These are phyloP conservation scores for Coleophoma eucalyptorum DNA, from an alignment of 2,329 filamentous ascomycete species.

Conservation along the genomic window DNA sequence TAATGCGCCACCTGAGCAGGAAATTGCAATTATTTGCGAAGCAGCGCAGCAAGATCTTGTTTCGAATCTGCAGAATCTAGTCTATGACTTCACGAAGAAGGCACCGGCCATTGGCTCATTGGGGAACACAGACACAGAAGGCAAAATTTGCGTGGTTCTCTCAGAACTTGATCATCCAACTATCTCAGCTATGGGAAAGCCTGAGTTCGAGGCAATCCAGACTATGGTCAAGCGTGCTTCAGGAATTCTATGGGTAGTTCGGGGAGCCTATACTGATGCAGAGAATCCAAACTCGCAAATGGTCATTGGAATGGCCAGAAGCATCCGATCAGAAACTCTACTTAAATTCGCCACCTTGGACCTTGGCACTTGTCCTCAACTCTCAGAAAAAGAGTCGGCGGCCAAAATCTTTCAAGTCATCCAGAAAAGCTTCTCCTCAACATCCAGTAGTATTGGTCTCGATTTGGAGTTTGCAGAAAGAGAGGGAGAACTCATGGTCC, in stretches of 20 bases:
- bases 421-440: conserved; percentile 8
- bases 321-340: conserved; percentile 20
- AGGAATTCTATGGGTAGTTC: conserved; percentile 44
- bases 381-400: conserved; percentile 25
- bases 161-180: conserved; percentile 35
- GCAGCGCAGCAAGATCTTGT: conserved; percentile 29
- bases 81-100: conserved; percentile 29
- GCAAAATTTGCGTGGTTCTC: conserved; percentile 39
- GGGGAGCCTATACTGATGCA: conserved; percentile 33
- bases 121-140: conserved; percentile 21
- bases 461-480: conserved; percentile 21
- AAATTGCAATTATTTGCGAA: conserved; percentile 36
- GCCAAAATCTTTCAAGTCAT: conserved; percentile 14
- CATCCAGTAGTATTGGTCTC: conserved; percentile 1
- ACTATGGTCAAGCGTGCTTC: conserved; percentile 31
- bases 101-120: conserved; percentile 28
- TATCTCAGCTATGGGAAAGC: conserved; percentile 35
- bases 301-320: conserved; percentile 23
- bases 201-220: conserved; percentile 37
- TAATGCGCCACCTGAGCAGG: conserved; percentile 14
- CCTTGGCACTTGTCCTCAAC: conserved; percentile 20
- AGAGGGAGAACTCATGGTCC: conserved; percentile 21
- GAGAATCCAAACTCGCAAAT: conserved; percentile 17
- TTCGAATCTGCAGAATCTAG: conserved; percentile 28
- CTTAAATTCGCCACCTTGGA: conserved; percentile 22